Percentiles rank a stretch among this genome's conserved stretches.
phyloP scores from a whole-genome alignment of 2,329 filamentous ascomycete genomes.

The Fusarium sp. region DNA sequence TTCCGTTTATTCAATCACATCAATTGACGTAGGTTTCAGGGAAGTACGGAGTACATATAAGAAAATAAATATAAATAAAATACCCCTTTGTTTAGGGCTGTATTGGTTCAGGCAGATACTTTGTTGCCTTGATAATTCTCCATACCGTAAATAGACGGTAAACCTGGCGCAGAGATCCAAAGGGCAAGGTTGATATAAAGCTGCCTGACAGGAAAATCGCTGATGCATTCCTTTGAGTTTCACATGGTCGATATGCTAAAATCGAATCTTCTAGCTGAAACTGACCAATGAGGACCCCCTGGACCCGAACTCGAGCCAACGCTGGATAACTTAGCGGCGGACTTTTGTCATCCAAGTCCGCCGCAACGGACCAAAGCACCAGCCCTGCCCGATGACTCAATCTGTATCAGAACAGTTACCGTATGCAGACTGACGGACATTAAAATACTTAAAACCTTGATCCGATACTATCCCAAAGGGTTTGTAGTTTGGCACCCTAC shows the following conservation, averaged over 20 bases:
- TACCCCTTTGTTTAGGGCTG: background rate
- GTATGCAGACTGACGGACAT: background rate
- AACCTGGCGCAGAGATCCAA: background rate
- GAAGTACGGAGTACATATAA: background rate
- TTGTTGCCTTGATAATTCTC: background rate
- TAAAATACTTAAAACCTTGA: background rate
- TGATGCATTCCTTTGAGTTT: constrained; percentile 3
- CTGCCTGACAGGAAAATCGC: background rate
- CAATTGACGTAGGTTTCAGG: background rate
- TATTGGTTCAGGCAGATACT: background rate
- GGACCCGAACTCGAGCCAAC: constrained; percentile 18
- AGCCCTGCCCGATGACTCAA: constrained; percentile 7
- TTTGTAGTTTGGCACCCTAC: background rate
- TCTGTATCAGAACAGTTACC: background rate
- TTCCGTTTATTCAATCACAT: background rate
- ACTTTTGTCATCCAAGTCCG: constrained; percentile 29
- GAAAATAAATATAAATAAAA: background rate
- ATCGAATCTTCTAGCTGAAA: constrained; percentile 24
- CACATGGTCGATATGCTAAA: constrained; percentile 4
- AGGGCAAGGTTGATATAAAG: constrained; percentile 1
- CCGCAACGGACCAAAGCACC: constrained; percentile 1
- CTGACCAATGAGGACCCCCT: constrained; percentile 21
- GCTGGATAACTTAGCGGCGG: constrained; percentile 18
- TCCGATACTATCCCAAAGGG: background rate
- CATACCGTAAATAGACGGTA: background rate